A percentile compares a stretch with the other conserved stretches of the same genome.
These are phyloP conservation scores for Guyanaporus albipodus DNA, from an alignment of 768 basidiomycete genomes.

Conservation along the genomic window DNA sequence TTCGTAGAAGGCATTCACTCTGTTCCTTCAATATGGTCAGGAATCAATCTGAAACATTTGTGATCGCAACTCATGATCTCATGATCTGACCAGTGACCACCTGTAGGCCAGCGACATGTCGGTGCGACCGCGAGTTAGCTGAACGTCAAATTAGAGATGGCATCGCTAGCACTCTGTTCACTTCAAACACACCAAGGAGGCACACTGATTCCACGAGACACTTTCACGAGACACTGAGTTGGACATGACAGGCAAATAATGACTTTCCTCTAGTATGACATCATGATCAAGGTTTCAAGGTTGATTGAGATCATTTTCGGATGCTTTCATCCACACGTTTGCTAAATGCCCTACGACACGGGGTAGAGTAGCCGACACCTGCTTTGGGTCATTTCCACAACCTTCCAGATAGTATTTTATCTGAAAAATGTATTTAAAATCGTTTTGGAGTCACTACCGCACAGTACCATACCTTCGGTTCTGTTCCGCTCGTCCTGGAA, in stretches of 20 bases:
- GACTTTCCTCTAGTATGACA: neutral
- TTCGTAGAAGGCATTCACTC: neutral
- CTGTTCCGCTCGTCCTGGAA: conserved; percentile 80
- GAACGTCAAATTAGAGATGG: too few relatives aligned
- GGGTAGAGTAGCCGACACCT: conserved; percentile 48
- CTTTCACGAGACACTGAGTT: too few relatives aligned
- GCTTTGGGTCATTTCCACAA: conserved; percentile 47
- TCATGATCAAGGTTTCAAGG: conserved; percentile 26
- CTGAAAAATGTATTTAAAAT: conserved; percentile 28
- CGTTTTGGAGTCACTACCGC: neutral
- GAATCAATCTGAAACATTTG: neutral
- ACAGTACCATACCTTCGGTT: conserved; percentile 63
- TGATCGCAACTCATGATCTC: too few relatives aligned
- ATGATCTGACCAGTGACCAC: too few relatives aligned
- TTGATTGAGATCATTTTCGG: conserved; percentile 43
- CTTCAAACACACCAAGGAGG: too few relatives aligned
- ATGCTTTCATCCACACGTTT: conserved; percentile 64
- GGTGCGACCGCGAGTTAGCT: too few relatives aligned
- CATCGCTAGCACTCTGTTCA: neutral
- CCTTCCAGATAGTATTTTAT: conserved; percentile 92
- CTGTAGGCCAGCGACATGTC: too few relatives aligned
- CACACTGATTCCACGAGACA: too few relatives aligned
- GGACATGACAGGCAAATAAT: neutral
- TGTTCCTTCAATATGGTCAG: too few relatives aligned
- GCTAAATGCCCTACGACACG: conserved; percentile 59